Percentiles rank a stretch among this genome's conserved stretches.
Conservation (phyloP, 805 yeast species). For the Ogataea zsoltii region DNA sequence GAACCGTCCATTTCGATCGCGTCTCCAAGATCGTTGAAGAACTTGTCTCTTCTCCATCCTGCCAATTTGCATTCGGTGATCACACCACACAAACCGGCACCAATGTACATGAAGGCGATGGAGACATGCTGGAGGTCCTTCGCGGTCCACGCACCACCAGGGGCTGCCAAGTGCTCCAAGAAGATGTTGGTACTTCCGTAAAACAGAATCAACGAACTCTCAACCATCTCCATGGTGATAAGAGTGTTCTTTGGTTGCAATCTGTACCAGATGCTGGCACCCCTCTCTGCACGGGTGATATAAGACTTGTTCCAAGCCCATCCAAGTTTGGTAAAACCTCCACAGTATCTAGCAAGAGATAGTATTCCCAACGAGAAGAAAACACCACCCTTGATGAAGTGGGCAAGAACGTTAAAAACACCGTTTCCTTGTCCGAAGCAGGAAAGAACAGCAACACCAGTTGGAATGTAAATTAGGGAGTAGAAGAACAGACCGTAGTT, state of each 20-base stretch:
- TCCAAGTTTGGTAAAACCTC: conserved; percentile 72
- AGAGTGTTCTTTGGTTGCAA: conserved; percentile 42
- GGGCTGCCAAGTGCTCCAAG: conserved; percentile 79
- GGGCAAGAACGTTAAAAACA: conserved; percentile 86
- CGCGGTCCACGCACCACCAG: conserved; percentile 84
- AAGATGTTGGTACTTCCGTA: conserved; percentile 91
- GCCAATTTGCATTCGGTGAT: conserved; percentile 69
- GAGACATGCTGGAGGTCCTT: conserved; percentile 89
- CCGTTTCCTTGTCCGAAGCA: conserved; percentile 64
- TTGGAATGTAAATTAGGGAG: conserved; percentile 54
- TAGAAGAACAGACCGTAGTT: conserved; percentile 68
- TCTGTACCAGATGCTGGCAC: conserved; percentile 34
- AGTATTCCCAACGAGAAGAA: conserved; percentile 75
- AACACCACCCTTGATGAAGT: conserved; percentile 94
- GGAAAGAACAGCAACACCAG: conserved; percentile 65
- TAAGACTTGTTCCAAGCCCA: conserved; percentile 82
- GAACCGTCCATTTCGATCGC: conserved; percentile 19
- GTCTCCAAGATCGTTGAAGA: conserved; percentile 22
- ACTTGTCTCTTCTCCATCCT: conserved; percentile 51
- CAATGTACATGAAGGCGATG: conserved; percentile 88
- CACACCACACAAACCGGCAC: conserved; percentile 90
- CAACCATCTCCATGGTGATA: conserved; percentile 83
- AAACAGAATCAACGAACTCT: conserved; percentile 74
- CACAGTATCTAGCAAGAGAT: conserved; percentile 85
- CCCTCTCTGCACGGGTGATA: conserved; percentile 27